These are phyloP conservation scores for Zostera marina DNA, from an alignment of 116 monocot genomes.

Conservation along the genomic window DNA sequence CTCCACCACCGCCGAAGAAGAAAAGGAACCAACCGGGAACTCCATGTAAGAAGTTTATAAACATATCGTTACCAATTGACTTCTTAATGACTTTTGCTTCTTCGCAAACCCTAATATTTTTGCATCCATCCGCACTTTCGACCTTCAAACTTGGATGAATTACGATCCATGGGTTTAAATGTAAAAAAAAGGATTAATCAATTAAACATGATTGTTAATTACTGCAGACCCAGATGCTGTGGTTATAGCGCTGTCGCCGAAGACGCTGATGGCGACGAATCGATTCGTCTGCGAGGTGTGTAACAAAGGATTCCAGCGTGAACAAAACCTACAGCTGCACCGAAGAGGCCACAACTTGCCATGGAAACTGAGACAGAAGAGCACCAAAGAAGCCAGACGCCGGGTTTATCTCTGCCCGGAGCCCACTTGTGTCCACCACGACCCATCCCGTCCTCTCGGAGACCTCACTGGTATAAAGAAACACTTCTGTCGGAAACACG, in stretches of 20 bases:
- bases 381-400: constrained; percentile 9
- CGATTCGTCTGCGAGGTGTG: constrained; percentile 31
- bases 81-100: no score
- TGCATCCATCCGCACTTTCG: background rate
- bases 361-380: constrained; percentile 23
- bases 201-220: background rate
- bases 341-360: constrained; percentile 39
- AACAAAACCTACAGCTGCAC: constrained; percentile 38
- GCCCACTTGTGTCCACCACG: constrained; percentile 89
- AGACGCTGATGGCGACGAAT: constrained; percentile 32
- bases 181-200: background rate
- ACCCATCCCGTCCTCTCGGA: constrained; percentile 84
- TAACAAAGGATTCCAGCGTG: constrained; percentile 30
- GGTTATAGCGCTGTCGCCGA: constrained; percentile 31
- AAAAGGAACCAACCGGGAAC: constrained; percentile 75
- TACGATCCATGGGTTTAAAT: background rate
- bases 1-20: constrained; percentile 47
- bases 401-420: constrained; percentile 91
- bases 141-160: no score
- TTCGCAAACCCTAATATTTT: constrained; percentile 2
- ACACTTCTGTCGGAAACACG: constrained; percentile 91
- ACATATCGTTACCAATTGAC: no score
- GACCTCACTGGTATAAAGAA: constrained; percentile 99
- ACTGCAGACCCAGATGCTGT: constrained; percentile 27
- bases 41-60: constrained; percentile 99